Evolutionary conservation across 2,329 filamentous ascomycete genomes (phyloP), one percentile per base, ranked within the genome.

Genomic region (Daldinia sp.): DNA sequence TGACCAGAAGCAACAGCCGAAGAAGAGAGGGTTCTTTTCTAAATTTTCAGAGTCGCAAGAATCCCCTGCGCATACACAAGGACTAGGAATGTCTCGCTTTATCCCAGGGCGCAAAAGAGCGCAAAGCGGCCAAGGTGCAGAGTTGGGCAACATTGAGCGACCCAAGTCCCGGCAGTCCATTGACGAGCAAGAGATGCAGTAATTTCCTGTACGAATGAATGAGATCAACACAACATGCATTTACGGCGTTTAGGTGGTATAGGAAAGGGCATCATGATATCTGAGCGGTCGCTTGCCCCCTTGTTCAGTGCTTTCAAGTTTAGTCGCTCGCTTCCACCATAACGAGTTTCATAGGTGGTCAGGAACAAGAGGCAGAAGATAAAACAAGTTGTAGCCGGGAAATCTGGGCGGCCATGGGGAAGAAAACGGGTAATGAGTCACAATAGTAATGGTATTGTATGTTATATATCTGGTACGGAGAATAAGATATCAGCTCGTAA

Each of bases 1-100:
- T 72, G 93, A 96, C 41, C 82, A 86, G 55, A 90, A 89, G 74
- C 87, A 88, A 69, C 74, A 75, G 7, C 82, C 86, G 15, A 94
- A 93, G 83, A 94, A 93, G 82, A 90, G 89, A 65, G 87, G 92
- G 12, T 90, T 97, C 77, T 93, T 98, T 72, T 87, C 93, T 55
- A 90, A 92, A 72, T 94, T 98, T 75, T 91, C 91, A 59, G 92
- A 94, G 18, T 75, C 78, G 18, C 76, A 78, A 65, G 77, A 79
- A 44, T 61, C 73, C 26, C 74, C 41, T 51, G 59, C 64, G 42
- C 74, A 76, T 42, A 58, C 68, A 9, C 73, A 74, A 33, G 53
- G 63, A 15, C 66, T 54, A 28, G 76, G 76, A 12, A 74, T 79
- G 72, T 75, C 78, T 51, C 74, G 78, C 35, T 79, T 79, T 62